phyloP scores from a whole-genome alignment of 768 basidiomycete species.

The Termitomyces eurrhizus region DNA sequence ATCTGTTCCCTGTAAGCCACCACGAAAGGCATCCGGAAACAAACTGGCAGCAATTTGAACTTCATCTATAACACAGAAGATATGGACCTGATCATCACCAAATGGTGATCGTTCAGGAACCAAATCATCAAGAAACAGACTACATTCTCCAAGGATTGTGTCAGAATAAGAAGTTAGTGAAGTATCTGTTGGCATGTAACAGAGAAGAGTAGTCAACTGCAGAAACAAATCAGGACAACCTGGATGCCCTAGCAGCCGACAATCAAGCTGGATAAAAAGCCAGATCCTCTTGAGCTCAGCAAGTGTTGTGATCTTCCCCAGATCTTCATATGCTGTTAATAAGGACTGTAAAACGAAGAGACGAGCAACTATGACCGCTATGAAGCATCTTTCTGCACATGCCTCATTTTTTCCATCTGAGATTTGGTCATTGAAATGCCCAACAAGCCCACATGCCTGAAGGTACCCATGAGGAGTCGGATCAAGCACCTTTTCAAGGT shows the following conservation, averaged over 20 bases:
- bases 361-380: neutral
- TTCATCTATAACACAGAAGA: slow-evolving; percentile 5
- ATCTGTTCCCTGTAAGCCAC: neutral
- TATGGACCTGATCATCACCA: neutral
- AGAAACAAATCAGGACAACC: neutral
- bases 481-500: neutral
- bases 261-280: neutral
- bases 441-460: neutral
- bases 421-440: neutral
- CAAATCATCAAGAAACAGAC: neutral
- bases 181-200: neutral
- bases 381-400: neutral
- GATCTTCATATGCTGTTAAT: neutral
- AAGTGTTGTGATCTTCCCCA: neutral
- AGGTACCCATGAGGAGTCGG: neutral
- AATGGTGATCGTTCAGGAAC: too few relatives aligned
- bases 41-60: neutral
- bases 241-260: neutral
- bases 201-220: neutral
- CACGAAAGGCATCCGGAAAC: neutral
- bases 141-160: neutral
- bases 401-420: neutral
- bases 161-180: too few relatives aligned
- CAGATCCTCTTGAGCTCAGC: neutral
- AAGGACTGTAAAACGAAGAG: neutral